Percentiles rank a stretch among this genome's conserved stretches.
These are phyloP conservation scores for Paramecium caudatum DNA, from an alignment of 73 alveolate species.

Conservation along the genomic window DNA sequence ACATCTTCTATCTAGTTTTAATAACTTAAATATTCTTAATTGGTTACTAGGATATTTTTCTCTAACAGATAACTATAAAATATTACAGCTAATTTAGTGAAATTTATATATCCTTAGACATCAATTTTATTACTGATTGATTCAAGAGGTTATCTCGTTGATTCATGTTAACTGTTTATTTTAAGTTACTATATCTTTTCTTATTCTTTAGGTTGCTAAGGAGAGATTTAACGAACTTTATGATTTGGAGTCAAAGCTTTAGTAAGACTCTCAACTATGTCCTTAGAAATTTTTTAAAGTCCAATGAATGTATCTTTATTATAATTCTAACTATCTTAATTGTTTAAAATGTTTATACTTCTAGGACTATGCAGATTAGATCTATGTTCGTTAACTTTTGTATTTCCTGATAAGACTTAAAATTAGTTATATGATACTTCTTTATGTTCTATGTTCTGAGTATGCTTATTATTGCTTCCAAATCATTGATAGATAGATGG, in stretches of 20 bases:
- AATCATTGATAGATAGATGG: constrained; percentile 23
- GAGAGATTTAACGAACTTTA: constrained; percentile 52
- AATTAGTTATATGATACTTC: neutral
- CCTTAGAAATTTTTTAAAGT: neutral
- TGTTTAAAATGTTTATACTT: neutral
- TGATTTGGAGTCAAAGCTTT: constrained; percentile 61
- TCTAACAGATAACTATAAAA: neutral
- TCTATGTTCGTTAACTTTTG: constrained; percentile 1
- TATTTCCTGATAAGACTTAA: neutral
- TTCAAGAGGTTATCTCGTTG: neutral
- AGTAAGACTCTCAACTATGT: constrained; percentile 37
- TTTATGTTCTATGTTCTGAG: constrained; percentile 44
- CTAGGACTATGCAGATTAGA: constrained; percentile 23
- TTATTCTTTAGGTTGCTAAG: neutral
- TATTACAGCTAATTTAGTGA: constrained; percentile 46
- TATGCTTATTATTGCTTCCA: constrained; percentile 24
- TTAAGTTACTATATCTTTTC: neutral
- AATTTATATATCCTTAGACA: neutral
- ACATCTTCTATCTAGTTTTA: neutral
- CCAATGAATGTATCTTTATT: constrained; percentile 3
- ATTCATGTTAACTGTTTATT: neutral
- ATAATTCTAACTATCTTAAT: neutral
- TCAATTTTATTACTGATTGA: neutral
- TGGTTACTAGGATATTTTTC: constrained; percentile 32
- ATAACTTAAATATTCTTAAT: neutral